Evolutionary conservation across 2,329 filamentous ascomycete species (phyloP).

Genomic region (Catunica adiposa): DNA sequence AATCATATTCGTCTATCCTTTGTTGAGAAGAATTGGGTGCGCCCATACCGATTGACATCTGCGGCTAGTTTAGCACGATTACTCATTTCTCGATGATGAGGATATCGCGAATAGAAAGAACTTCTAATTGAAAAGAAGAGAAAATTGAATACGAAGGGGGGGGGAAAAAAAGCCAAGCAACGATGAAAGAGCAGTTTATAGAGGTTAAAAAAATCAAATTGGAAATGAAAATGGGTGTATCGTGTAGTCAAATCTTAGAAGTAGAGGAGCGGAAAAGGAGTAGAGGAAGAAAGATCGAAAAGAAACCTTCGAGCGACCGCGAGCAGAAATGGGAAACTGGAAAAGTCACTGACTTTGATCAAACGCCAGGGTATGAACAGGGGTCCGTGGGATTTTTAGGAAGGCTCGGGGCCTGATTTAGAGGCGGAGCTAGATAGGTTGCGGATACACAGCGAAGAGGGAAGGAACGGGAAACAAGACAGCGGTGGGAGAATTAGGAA

Average conservation of each 20-base stretch:
- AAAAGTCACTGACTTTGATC: background rate
- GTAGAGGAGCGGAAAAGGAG: slow-evolving; percentile 1
- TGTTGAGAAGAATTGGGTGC: background rate
- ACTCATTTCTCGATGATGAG: slow-evolving; percentile 69
- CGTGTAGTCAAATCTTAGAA: background rate
- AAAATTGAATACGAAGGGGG: background rate
- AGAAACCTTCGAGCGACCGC: slow-evolving; percentile 1
- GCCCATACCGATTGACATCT: slow-evolving; percentile 88
- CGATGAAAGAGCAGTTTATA: background rate
- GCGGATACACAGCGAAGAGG: background rate
- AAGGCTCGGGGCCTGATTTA: background rate
- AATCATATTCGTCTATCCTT: background rate
- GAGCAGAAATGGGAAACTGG: slow-evolving; percentile 9
- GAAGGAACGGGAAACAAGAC: background rate
- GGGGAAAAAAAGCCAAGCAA: background rate
- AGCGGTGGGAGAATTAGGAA: background rate
- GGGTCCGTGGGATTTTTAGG: background rate
- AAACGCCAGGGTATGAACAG: background rate
- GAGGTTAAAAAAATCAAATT: background rate
- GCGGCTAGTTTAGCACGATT: slow-evolving; percentile 93
- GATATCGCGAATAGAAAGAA: background rate
- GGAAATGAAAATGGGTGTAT: background rate
- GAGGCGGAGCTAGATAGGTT: background rate
- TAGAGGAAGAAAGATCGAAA: slow-evolving; percentile 7
- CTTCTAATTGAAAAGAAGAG: slow-evolving; percentile 2